Base-by-base conservation (phyloP, 768 basidiomycete genomes). In the Naematelia aurantialba region DNA sequence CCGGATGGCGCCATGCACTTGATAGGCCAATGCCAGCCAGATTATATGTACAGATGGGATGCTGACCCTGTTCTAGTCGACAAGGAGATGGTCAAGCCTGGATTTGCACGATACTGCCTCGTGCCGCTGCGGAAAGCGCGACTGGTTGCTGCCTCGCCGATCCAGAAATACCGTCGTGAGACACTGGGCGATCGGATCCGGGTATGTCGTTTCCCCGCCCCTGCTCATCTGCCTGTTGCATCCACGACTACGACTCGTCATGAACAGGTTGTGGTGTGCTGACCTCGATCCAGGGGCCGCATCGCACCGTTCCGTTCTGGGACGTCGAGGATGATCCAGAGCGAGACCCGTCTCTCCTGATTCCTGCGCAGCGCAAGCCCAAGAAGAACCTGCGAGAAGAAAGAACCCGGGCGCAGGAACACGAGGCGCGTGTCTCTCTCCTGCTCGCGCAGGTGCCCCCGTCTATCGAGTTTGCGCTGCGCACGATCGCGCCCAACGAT, bases 81-180 rank as follows among this genome's bases (percentile, higher is more conserved):
- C 51, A 48, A 64, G 45, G 56, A 70, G 0, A 45, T 60, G 39
- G 69, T 73, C 1, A 56, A 62, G 10, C 62, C 71, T 25, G 71
- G 71, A 13, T 27, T 62, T 52, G 66, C 67, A n/a, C 56, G 71
- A 45, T 60, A 70, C 48, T 56, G 68, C 34, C 62, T 73, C 1
- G 62, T 70, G 10, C 66, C 66, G 0, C 59, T 51, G 49, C 39
- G 67, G 27, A 42, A 57, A 52, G 71, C 71, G 2, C 26, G 67
- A 46, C 65, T 62, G 26, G 61, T 73, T 5, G 34, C 34, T 8
- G 34, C 34, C 2, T 63, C 70, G 10, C 67, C 60, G 47, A 61
- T 61, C 27, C 55, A 65, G 26, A 61, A 61, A 14, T 45, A 24
- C 21, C 45, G 60, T 24, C 48, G 62, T 5, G 46, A 56, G 5